Base-by-base conservation (phyloP, 116 monocot species). In the Thalassia testudinum region DNA sequence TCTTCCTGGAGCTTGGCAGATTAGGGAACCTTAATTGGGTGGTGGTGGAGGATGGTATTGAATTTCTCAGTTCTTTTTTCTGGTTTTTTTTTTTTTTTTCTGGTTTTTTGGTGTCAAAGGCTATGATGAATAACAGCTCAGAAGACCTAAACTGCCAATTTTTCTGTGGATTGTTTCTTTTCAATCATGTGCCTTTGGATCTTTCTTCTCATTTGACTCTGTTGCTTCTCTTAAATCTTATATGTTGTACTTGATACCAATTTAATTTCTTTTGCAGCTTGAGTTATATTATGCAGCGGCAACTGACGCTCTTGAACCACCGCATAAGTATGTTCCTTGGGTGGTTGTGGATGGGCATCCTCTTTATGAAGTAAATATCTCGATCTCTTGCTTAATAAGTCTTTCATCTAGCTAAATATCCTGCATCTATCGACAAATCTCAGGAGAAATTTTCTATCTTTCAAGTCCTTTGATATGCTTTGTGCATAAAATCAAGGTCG, bases 241-340 rank as follows among this genome's bases (percentile, higher is more conserved):
- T 34, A 3, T 34, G 10, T 34, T 34, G 30, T 34, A 34, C 3
- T 10, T 34, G 10, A 34, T 10, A 34, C 30, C 30, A 34, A 3
- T 34, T 2, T 16, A 26, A 25, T 43, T 21, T 69, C n/a, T n/a
- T 30, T 58, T 74, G 64, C 72, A 95, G 85, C 67, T 95, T 66
- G 81, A 81, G 58, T 48, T 84, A 37, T 65, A 76, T 34, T 95
- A 81, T 72, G 88, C 72, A 51, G 72, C 75, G 53, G 30, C 81
- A 58, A 95, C 95, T 6, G 66, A 71, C 61, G 73, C 95, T 52
- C 81, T 95, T 67, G 68, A 70, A 29, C 95, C 95, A 1, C 74
- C 85, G 28, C 87, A 79, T 57, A 56, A 18, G 60, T 87, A 69
- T 59, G 95, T 95, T 2, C 95, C 95, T 49, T 95, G 84, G 95